These are phyloP conservation scores for Aschersonia sp. DNA, from an alignment of 2,329 filamentous ascomycete species.

Conservation along the genomic window DNA sequence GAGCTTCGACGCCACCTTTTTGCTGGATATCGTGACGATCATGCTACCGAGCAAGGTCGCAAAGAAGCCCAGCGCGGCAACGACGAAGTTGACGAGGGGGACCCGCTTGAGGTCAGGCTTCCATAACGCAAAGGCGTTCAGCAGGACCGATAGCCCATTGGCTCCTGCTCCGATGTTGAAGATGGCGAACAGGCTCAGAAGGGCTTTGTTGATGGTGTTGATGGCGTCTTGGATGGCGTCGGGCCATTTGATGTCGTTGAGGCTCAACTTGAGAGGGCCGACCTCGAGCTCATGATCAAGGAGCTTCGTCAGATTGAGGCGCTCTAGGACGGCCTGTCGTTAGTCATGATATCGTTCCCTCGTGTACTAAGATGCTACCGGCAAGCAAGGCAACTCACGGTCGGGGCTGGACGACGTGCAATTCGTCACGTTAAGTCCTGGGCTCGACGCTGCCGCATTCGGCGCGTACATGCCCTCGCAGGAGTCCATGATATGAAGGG, in stretches of 20 bases:
- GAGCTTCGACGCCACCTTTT: slow-evolving; percentile 25
- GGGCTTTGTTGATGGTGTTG: slow-evolving; percentile 31
- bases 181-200: slow-evolving; percentile 33
- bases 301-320: slow-evolving; percentile 31
- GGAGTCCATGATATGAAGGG: slow-evolving; percentile 30
- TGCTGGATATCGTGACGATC: slow-evolving; percentile 24
- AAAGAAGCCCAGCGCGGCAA: slow-evolving; percentile 21
- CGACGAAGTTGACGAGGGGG: slow-evolving; percentile 20
- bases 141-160: slow-evolving; percentile 28
- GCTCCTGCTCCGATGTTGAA: slow-evolving; percentile 29
- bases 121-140: slow-evolving; percentile 20
- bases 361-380: not conserved
- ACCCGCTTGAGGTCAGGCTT: slow-evolving; percentile 11
- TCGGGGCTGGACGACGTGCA: slow-evolving; percentile 18
- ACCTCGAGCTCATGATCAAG: slow-evolving; percentile 29
- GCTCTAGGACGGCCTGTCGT: slow-evolving; percentile 11
- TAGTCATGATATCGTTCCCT: not conserved
- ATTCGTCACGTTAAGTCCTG: slow-evolving; percentile 27
- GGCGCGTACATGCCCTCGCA: slow-evolving; percentile 32
- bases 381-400: slow-evolving; percentile 1
- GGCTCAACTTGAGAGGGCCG: slow-evolving; percentile 28
- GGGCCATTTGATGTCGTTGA: slow-evolving; percentile 30
- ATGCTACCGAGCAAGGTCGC: slow-evolving; percentile 26
- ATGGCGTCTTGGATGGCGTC: slow-evolving; percentile 29
- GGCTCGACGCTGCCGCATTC: slow-evolving; percentile 21